Conservation (phyloP, 805 yeast species). For the Saccharomycopsis babjevae region DNA sequence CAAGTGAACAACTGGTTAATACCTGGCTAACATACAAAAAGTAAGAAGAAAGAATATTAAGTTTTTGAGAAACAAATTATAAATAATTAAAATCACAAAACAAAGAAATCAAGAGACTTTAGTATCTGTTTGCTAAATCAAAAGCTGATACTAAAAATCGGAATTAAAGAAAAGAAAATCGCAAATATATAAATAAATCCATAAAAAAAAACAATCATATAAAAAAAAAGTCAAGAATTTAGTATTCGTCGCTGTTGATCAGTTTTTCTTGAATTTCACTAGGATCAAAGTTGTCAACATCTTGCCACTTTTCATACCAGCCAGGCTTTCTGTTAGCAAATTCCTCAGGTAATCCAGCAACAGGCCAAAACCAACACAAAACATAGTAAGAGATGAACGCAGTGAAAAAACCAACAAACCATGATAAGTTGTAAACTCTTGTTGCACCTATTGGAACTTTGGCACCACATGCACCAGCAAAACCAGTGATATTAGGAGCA, state of each 20-base stretch:
- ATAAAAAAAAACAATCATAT: not conserved
- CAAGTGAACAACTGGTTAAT: too few relatives aligned
- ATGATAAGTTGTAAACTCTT: slow-evolving; percentile 61
- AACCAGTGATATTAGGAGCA: slow-evolving; percentile 77
- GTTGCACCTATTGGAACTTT: slow-evolving; percentile 70
- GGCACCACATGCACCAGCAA: slow-evolving; percentile 69
- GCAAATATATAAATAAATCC: not conserved
- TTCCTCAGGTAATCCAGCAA: slow-evolving; percentile 34
- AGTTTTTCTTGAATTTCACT: not conserved
- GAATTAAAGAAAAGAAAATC: not conserved
- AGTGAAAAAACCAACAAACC: slow-evolving; percentile 62
- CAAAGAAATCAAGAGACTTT: too few relatives aligned
- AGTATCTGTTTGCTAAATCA: too few relatives aligned
- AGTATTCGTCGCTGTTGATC: not conserved
- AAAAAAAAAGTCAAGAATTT: not conserved
- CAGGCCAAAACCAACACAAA: slow-evolving; percentile 44
- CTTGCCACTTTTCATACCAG: slow-evolving; percentile 54
- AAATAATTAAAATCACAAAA: too few relatives aligned
- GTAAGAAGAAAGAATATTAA: too few relatives aligned
- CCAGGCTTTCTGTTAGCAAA: slow-evolving; percentile 36
- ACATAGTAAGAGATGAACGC: slow-evolving; percentile 46
- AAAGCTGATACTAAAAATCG: too few relatives aligned
- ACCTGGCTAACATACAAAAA: too few relatives aligned
- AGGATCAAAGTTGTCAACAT: slow-evolving; percentile 49
- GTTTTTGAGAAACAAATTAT: too few relatives aligned